Conservation (phyloP, 75 land plant species). For the Cupressus sempervirens region DNA sequence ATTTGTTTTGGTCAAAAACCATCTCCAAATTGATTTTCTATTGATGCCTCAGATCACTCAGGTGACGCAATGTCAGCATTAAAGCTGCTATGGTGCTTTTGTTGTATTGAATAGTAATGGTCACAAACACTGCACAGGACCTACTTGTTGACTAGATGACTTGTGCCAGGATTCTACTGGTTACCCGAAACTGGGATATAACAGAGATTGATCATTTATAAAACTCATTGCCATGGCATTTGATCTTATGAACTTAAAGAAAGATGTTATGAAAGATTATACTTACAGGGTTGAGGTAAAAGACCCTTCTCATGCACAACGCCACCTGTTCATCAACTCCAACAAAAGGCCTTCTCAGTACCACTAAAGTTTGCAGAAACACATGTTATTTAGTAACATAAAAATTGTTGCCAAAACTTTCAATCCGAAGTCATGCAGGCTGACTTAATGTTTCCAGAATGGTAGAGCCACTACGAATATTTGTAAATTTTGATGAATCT, state of each 20-base stretch:
- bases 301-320: conserved; percentile 95
- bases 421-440: not conserved
- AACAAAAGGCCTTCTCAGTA: conserved; percentile 2
- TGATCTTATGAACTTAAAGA: not conserved
- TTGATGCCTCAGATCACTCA: no score
- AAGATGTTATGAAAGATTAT: not conserved
- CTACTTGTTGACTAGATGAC: not conserved
- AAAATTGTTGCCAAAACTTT: not conserved
- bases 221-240: not conserved
- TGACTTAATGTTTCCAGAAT: not conserved
- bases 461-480: not conserved
- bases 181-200: not conserved
- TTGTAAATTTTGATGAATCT: no score
- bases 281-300: conserved; percentile 78
- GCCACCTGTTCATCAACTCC: conserved; percentile 59
- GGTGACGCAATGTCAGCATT: not conserved
- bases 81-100: not conserved
- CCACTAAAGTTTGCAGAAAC: not conserved
- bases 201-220: not conserved
- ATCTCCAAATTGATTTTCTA: no score
- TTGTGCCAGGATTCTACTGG: not conserved
- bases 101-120: not conserved
- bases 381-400: not conserved
- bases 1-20: no score
- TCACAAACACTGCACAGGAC: not conserved